Evolutionary conservation across 2,329 filamentous ascomycete species (phyloP).

Genomic region (Colletotrichum plurivorum): DNA sequence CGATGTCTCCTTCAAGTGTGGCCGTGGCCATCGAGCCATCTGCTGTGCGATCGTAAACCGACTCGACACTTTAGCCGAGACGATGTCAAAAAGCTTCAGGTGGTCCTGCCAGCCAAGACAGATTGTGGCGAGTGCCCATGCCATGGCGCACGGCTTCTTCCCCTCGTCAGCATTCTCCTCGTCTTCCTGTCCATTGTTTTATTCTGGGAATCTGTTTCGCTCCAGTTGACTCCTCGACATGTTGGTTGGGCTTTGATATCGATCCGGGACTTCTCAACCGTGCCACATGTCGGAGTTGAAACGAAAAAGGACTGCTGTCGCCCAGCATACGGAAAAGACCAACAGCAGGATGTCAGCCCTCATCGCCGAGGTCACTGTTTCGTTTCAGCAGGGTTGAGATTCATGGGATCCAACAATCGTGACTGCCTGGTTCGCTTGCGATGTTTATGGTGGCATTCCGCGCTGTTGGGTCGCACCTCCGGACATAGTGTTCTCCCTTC

Average conservation of each 20-base stretch:
- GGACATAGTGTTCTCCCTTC: neutral
- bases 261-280: no score
- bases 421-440: constrained; percentile 14
- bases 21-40: constrained; percentile 31
- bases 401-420: neutral
- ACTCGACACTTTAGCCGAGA: neutral
- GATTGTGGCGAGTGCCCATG: constrained; percentile 31
- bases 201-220: no score
- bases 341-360: neutral
- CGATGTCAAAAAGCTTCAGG: neutral
- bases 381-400: constrained; percentile 2
- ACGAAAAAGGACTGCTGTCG: no score
- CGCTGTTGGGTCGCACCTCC: neutral
- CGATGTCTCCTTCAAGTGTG: constrained; percentile 25
- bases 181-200: neutral
- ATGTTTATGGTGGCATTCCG: neutral
- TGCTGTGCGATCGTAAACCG: constrained; percentile 30
- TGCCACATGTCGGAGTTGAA: no score
- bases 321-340: neutral
- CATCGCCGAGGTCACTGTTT: constrained; percentile 4
- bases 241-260: no score
- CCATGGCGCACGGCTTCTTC: neutral
- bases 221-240: no score
- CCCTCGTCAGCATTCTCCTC: constrained; percentile 3
- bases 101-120: neutral